These are phyloP conservation scores for Fusarium sp. DNA, from an alignment of 2,329 filamentous ascomycete species.

Conservation along the genomic window DNA sequence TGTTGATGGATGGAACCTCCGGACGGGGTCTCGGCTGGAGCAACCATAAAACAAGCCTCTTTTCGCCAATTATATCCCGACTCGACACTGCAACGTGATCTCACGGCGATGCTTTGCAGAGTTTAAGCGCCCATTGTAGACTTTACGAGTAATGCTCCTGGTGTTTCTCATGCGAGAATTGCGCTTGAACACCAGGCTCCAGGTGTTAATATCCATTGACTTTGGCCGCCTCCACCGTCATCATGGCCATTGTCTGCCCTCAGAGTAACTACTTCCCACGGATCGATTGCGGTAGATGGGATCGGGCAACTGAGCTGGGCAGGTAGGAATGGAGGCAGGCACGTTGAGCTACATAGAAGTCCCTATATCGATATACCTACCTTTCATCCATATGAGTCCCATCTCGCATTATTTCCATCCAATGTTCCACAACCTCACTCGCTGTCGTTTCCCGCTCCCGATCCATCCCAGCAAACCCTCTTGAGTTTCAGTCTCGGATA, in stretches of 20 bases:
- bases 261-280: not conserved
- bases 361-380: too few species aligned
- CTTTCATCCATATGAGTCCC: not conserved
- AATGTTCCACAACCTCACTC: not conserved
- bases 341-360: not conserved
- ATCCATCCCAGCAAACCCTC: not conserved
- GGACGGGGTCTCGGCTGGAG: constrained; percentile 1
- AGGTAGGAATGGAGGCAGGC: not conserved
- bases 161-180: not conserved
- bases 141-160: not conserved
- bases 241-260: not conserved
- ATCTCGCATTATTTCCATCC: not conserved
- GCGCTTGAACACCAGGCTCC: not conserved
- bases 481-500: not conserved
- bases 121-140: constrained; percentile 15
- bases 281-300: not conserved
- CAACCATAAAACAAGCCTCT: constrained; percentile 14
- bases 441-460: not conserved
- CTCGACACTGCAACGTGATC: constrained; percentile 4
- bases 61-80: constrained; percentile 8
- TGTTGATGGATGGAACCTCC: not conserved
- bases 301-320: not conserved
- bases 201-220: not conserved
- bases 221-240: not conserved
- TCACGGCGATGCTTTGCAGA: not conserved